Percentiles rank a stretch among this genome's conserved stretches.
phyloP scores from a whole-genome alignment of 2,329 filamentous ascomycete genomes.

The Emmonsia crescens region DNA sequence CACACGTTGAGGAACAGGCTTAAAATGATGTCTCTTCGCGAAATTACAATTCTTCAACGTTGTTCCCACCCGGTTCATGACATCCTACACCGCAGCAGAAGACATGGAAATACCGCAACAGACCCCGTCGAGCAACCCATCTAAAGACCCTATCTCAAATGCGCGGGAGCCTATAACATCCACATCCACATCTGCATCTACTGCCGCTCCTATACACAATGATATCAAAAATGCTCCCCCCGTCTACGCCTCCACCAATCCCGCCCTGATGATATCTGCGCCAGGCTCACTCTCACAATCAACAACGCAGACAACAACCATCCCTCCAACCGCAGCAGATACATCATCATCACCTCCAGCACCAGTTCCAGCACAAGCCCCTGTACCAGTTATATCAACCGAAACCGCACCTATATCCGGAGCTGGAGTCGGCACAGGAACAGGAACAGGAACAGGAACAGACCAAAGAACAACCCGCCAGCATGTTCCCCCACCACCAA shows the following conservation, averaged over 20 bases:
- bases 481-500: slow-evolving; percentile 1
- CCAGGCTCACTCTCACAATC: not conserved
- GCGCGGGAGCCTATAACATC: not conserved
- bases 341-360: slow-evolving; percentile 16
- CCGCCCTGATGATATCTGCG: not conserved
- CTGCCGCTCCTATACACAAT: not conserved
- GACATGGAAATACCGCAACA: not conserved
- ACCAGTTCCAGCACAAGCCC: slow-evolving; percentile 28
- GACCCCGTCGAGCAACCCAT: not conserved
- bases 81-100: not conserved
- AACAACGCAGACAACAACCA: not conserved
- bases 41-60: not conserved
- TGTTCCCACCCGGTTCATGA: not conserved
- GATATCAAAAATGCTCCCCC: not conserved
- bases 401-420: not conserved
- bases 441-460: not conserved
- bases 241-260: not conserved
- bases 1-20: no score
- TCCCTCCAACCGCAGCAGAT: slow-evolving; percentile 11
- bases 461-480: not conserved
- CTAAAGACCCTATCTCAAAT: not conserved
- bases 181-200: not conserved
- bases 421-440: not conserved
- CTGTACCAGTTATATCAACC: slow-evolving; percentile 12
- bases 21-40: no score